Conservation (phyloP, 495 filamentous ascomycete species). For the Penicillium bialowiezense region DNA sequence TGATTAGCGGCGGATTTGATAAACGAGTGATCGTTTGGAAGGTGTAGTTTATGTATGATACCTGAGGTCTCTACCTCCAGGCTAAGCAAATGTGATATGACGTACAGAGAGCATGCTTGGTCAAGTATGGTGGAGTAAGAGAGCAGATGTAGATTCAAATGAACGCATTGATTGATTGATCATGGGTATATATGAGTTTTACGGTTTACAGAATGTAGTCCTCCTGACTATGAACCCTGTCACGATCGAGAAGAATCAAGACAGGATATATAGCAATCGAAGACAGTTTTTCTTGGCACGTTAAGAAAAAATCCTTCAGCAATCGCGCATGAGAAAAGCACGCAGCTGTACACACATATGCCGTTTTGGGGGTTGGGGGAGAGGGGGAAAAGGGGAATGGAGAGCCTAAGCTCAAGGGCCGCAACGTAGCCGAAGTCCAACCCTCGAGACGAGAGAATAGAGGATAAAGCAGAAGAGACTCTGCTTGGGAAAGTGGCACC, state of each 20-base stretch:
- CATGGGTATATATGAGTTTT: conserved; percentile 2
- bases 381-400: conserved; percentile 2
- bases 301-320: conserved; percentile 89
- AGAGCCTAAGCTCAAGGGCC: conserved; percentile 11
- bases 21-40: conserved; percentile 61
- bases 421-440: not conserved
- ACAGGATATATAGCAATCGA: conserved; percentile 90
- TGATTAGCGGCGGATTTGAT: conserved; percentile 71
- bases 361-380: conserved; percentile 44
- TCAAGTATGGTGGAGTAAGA: too few species aligned
- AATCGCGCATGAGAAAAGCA: conserved; percentile 68
- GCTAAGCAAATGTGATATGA: too few species aligned
- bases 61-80: too few species aligned
- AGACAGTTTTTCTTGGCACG: conserved; percentile 87
- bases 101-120: too few species aligned
- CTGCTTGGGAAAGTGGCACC: conserved; percentile 18
- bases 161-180: not conserved
- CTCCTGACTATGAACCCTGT: conserved; percentile 82
- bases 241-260: conserved; percentile 53
- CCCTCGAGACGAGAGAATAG: conserved; percentile 4
- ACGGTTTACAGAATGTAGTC: conserved; percentile 58
- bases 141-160: not conserved
- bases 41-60: too few species aligned
- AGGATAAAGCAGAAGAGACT: conserved; percentile 9
- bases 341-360: conserved; percentile 99